Evolutionary conservation across 1,284 basidiomycete genomes (phyloP).

Genomic region (Cryptococcus sp.): DNA sequence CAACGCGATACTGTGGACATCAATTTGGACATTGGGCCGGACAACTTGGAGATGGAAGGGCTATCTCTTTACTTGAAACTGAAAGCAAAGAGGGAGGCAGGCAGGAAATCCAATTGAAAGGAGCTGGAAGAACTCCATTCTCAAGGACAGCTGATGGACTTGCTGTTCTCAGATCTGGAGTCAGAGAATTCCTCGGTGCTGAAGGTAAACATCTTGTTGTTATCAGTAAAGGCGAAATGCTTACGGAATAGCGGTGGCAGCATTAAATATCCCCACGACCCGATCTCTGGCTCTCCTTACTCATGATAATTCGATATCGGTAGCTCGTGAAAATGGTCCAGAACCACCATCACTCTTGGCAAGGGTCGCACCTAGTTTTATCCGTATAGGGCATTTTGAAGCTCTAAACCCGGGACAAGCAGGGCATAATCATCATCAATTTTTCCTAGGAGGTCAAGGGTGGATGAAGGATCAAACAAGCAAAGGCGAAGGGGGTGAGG

Average conservation of each 20-base stretch:
- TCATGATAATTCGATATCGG: conserved; percentile 64
- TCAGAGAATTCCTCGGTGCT: conserved; percentile 83
- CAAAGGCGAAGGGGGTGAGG: conserved; percentile 49
- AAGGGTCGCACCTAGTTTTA: conserved; percentile 81
- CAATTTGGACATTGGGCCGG: conserved; percentile 94
- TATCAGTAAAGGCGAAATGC: background rate
- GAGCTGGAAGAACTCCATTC: conserved; percentile 89
- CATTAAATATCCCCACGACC: conserved; percentile 81
- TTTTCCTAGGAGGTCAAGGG: conserved; percentile 52
- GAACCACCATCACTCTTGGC: conserved; percentile 78
- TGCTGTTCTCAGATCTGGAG: conserved; percentile 84
- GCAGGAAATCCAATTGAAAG: conserved; percentile 90
- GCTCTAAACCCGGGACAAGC: conserved; percentile 67
- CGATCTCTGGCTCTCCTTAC: conserved; percentile 77
- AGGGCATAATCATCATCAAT: conserved; percentile 50
- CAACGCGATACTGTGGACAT: conserved; percentile 75
- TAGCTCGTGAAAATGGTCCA: conserved; percentile 66
- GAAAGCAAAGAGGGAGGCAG: conserved; percentile 58
- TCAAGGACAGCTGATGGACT: conserved; percentile 86
- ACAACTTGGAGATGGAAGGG: conserved; percentile 94
- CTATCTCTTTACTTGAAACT: conserved; percentile 78
- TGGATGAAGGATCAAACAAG: no score
- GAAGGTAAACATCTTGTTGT: conserved; percentile 58
- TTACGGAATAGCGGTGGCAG: conserved; percentile 67
- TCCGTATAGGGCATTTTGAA: conserved; percentile 89